A percentile compares a stretch with the other conserved stretches of the same genome.
Evolutionary conservation across 75 land plant species (phyloP).

Genomic region (Cunninghamia lanceolata): DNA sequence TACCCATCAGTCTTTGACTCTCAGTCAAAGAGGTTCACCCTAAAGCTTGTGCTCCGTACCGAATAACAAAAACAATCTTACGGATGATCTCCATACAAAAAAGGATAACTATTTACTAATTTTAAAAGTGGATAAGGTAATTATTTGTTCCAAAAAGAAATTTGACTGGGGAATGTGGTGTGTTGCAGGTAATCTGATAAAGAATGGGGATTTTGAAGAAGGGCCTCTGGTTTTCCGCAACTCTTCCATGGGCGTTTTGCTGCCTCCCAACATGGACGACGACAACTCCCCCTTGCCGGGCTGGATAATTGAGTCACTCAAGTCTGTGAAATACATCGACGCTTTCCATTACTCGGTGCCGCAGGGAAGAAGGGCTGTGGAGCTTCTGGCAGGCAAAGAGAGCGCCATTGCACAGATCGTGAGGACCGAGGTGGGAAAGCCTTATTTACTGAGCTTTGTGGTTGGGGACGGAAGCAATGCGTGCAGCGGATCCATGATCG

Average conservation of each 20-base stretch:
- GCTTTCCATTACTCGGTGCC: slow-evolving; percentile 58
- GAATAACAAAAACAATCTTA: too few relatives aligned
- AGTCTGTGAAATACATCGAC: slow-evolving; percentile 71
- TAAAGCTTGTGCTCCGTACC: too few relatives aligned
- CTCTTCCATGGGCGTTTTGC: slow-evolving; percentile 51
- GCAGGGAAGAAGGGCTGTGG: slow-evolving; percentile 48
- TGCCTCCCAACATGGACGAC: slow-evolving; percentile 57
- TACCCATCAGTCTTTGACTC: too few relatives aligned
- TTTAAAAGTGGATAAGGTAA: too few relatives aligned
- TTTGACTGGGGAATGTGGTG: not conserved
- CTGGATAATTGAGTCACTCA: slow-evolving; percentile 64
- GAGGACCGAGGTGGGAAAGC: slow-evolving; percentile 20
- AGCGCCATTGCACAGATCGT: slow-evolving; percentile 52
- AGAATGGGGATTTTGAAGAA: slow-evolving; percentile 71
- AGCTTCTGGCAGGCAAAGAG: slow-evolving; percentile 58
- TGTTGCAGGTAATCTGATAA: slow-evolving; percentile 44
- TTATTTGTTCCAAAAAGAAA: too few relatives aligned
- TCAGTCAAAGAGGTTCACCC: too few relatives aligned
- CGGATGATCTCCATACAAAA: too few relatives aligned
- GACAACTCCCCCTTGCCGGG: slow-evolving; percentile 51
- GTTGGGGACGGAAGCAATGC: slow-evolving; percentile 55
- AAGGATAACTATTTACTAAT: too few relatives aligned
- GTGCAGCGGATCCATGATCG: slow-evolving; percentile 54
- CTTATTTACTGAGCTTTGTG: slow-evolving; percentile 44
- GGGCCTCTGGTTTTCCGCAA: slow-evolving; percentile 57